Base-by-base conservation (phyloP, 805 yeast genomes). In the Starmerella apicola region DNA sequence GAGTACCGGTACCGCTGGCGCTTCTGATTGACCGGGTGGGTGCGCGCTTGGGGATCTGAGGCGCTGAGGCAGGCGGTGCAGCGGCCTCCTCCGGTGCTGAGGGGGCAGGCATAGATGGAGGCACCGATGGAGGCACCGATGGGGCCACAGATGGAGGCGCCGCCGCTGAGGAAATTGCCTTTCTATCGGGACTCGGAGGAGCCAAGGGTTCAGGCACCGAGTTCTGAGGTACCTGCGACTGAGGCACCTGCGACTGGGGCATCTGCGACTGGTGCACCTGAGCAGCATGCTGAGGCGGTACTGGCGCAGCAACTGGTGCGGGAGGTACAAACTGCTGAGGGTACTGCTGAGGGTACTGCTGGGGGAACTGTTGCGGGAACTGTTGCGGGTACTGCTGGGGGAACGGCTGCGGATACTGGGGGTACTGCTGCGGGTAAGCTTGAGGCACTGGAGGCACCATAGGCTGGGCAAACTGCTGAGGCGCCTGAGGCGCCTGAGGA, bases 21-120 rank as follows among this genome's bases (percentile, higher is more conserved):
- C n/a, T n/a, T n/a, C n/a, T n/a, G n/a, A n/a, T n/a, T 6, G 19
- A 18, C 9, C 28, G 36, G 13, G 36, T 22, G 13, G 26, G 36
- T 33, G 36, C 36, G 7, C 28, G 36, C 7, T 6, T 30, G 33
- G 33, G 33, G n/a, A 30, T 30, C 6, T 30, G 18, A 9, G 33
- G 33, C 17, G 10, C 17, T 24, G 9, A 9, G 27, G 9, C 27
- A 17, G 34, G 27, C 18, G 24, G 32, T 17, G 38, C n/a, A n/a
- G n/a, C n/a, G n/a, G n/a, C n/a, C n/a, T n/a, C n/a, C n/a, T n/a
- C n/a, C n/a, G n/a, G n/a, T n/a, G n/a, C n/a, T n/a, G n/a, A n/a
- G n/a, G n/a, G n/a, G n/a, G n/a, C n/a, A n/a, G n/a, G n/a, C n/a
- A n/a, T n/a, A n/a, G n/a, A n/a, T n/a, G n/a, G n/a, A n/a, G n/a